Base-by-base conservation (phyloP, 176 grass and related monocot species). In the Juncus inflexus region DNA sequence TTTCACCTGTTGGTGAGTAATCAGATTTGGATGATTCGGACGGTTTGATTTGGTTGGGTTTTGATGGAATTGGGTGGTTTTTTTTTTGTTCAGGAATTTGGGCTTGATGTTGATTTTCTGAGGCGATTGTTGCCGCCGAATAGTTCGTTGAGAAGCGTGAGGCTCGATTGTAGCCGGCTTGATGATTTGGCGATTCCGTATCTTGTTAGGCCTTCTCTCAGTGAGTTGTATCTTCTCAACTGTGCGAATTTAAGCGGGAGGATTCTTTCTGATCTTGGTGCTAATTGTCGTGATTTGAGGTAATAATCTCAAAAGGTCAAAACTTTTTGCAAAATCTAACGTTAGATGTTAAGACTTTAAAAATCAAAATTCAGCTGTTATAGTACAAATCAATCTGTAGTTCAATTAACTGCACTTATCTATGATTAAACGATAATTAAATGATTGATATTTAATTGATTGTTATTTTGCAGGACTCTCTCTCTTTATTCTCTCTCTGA, bases 281-380 rank as follows among this genome's bases (percentile, higher is more conserved):
- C 62, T 66, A 86, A 78, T 3, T 99, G 94, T 80, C 83, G 28
- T 14, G 94, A 99, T 86, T 85, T 99, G 60, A 92, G 88, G 92
- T 91, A 76, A 60, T 28, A 28, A 28, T 28, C 19, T 28, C 19
- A 1, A 28, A 28, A 28, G 19, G 19, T 28, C 19, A 28, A 28
- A 28, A 1, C 19, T 28, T 28, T 28, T 28, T 28, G 19, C 19
- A 28, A 49, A 50, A 5, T 47, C 35, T 6, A 13, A 39, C 36
- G 9, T 35, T 41, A 49, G 5, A 45, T 15, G n/a, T 67, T 3
- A 67, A 53, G 19, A 38, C 53, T 50, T 45, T 6, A 0, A 9
- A 36, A 7, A 42, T 16, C 3, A 19, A 52, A 52, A 52, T 52
- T 1, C 28, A 49, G 62, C 28, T 65, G 12, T 37, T 12, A 68